A percentile compares a stretch with the other conserved stretches of the same genome.
These are phyloP conservation scores for Yamadazyma sp. DNA, from an alignment of 805 yeast species.

Conservation along the genomic window DNA sequence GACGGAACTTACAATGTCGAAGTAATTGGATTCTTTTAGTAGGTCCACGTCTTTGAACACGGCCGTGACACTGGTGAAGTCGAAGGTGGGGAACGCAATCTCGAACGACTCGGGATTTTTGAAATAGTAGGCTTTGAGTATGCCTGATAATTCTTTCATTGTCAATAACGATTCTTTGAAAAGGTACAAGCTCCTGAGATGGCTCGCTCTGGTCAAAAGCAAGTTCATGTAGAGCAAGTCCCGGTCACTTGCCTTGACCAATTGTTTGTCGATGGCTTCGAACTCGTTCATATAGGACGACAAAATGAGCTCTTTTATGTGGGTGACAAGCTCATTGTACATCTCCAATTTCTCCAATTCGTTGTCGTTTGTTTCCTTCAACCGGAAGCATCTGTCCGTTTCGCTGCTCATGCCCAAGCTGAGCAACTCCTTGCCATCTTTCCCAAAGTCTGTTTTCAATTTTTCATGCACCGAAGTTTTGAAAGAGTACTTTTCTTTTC, in stretches of 20 bases:
- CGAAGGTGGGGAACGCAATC: slow-evolving; percentile 10
- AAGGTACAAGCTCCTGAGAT: slow-evolving; percentile 8
- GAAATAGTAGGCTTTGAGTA: slow-evolving; percentile 4
- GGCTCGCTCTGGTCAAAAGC: slow-evolving; percentile 6
- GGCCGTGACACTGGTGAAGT: slow-evolving; percentile 3
- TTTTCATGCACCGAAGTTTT: slow-evolving; percentile 55
- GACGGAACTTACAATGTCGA: slow-evolving; percentile 28
- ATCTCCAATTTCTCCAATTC: slow-evolving; percentile 44
- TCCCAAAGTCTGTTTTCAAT: slow-evolving; percentile 50
- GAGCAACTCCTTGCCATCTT: slow-evolving; percentile 12
- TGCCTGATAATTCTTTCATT: slow-evolving; percentile 4
- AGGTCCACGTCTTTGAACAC: slow-evolving; percentile 4
- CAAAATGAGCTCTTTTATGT: slow-evolving; percentile 14
- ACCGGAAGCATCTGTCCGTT: slow-evolving; percentile 39
- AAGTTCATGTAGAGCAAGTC: slow-evolving; percentile 10
- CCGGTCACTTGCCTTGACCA: slow-evolving; percentile 3
- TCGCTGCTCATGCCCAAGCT: slow-evolving; percentile 15
- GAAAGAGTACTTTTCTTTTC: slow-evolving; percentile 40
- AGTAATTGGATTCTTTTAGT: slow-evolving; percentile 19
- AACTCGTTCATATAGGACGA: slow-evolving; percentile 39
- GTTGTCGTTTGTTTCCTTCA: slow-evolving; percentile 31
- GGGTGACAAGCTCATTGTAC: slow-evolving; percentile 47
- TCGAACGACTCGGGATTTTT: slow-evolving; percentile 1
- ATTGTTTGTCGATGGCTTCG: slow-evolving; percentile 30
- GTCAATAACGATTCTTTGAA: slow-evolving; percentile 13